Conservation (phyloP, 1,284 basidiomycete genomes). For the Pseudozyma flocculosa region DNA sequence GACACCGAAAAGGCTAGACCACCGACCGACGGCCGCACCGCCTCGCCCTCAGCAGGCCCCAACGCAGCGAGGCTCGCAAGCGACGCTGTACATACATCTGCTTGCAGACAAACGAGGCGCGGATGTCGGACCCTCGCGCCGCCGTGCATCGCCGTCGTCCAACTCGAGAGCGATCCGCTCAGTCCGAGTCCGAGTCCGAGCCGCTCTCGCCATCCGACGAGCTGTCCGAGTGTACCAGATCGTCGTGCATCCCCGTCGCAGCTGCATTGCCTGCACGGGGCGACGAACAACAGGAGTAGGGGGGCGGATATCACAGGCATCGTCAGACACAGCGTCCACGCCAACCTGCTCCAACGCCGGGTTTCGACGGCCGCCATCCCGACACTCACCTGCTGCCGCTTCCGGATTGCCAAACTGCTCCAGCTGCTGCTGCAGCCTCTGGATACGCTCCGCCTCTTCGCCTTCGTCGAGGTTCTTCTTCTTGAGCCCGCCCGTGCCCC, state of each 20-base stretch:
- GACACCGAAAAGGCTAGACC: too few species aligned
- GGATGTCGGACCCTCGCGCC: too few species aligned
- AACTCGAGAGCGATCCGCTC: neutral
- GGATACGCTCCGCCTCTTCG: constrained; percentile 55
- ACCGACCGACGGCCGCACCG: too few species aligned
- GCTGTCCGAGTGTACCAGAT: constrained; percentile 51
- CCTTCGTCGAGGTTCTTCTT: constrained; percentile 57
- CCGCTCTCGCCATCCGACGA: constrained; percentile 42
- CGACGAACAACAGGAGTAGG: constrained; percentile 1
- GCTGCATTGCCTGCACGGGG: constrained; percentile 3
- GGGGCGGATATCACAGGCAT: constrained; percentile 1
- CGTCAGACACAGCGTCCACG: too few species aligned
- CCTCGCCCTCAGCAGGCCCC: too few species aligned
- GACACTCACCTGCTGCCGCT: constrained; percentile 12
- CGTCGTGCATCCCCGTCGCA: constrained; percentile 48
- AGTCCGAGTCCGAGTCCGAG: constrained; percentile 37
- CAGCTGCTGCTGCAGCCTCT: constrained; percentile 53
- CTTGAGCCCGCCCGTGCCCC: constrained; percentile 56
- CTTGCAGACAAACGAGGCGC: too few species aligned
- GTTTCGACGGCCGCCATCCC: too few species aligned
- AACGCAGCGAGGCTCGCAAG: too few species aligned
- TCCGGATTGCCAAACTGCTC: constrained; percentile 51
- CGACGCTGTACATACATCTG: too few species aligned
- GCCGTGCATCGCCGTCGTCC: too few species aligned
- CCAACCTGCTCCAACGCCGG: too few species aligned